Percentiles rank a stretch among this genome's conserved stretches.
Evolutionary conservation across 2,329 filamentous ascomycete species (phyloP).

Genomic region (Colletotrichum tabaci): DNA sequence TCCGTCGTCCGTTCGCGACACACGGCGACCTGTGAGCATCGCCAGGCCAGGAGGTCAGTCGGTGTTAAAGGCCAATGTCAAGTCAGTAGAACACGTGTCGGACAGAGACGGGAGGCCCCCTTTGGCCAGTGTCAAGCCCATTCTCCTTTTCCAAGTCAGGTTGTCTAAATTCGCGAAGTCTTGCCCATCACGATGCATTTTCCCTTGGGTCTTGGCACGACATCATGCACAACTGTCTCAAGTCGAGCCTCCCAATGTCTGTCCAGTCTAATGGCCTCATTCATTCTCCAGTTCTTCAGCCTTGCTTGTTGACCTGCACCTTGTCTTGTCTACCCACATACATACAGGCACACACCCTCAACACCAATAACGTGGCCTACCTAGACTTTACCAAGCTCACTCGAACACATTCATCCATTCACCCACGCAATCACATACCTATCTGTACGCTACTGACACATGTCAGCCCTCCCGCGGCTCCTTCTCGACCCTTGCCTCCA

Average conservation of each 20-base stretch:
- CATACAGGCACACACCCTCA: not conserved
- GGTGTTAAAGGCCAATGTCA: no score
- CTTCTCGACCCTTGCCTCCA: not conserved
- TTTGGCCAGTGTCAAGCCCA: not conserved
- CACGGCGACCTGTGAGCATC: not conserved
- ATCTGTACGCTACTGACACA: slow-evolving; percentile 1
- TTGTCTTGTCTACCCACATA: slow-evolving; percentile 5
- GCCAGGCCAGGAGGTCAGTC: not conserved
- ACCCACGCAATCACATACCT: slow-evolving; percentile 7
- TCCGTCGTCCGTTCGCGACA: slow-evolving; percentile 34
- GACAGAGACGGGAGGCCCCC: no score
- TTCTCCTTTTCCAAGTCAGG: not conserved
- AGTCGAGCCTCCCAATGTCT: not conserved
- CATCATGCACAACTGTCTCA: slow-evolving; percentile 17
- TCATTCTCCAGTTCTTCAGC: slow-evolving; percentile 2
- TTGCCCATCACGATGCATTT: not conserved
- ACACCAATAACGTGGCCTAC: not conserved
- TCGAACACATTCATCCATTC: not conserved
- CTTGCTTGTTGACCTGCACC: not conserved
- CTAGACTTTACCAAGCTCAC: not conserved
- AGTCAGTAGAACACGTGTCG: no score
- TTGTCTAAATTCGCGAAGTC: no score
- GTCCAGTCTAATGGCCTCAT: slow-evolving; percentile 1
- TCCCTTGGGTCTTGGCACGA: not conserved
- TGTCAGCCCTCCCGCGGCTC: slow-evolving; percentile 26